Base-by-base conservation (phyloP, 2,329 filamentous ascomycete genomes). In the Claviceps maximensis region DNA sequence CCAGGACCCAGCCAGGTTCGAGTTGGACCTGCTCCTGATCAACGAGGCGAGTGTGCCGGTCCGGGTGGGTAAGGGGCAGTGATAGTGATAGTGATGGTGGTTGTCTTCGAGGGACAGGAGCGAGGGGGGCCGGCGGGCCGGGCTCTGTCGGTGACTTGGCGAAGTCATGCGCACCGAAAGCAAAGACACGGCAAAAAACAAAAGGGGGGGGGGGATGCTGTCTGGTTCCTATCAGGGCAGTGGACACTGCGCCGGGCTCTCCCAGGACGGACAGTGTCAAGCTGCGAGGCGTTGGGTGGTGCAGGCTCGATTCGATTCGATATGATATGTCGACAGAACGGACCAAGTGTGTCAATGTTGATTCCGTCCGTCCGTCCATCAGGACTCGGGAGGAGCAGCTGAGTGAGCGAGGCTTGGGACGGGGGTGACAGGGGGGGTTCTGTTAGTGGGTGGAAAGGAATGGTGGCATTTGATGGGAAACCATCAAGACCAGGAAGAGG, bases 21-120 rank as follows among this genome's bases (percentile, higher is more conserved):
- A 62, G 55, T 69, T 65, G 6, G 69, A 71, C 51, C 69, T 68
- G 44, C 60, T 69, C 46, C 69, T 62, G 57, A 71, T 70, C 50
- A 71, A 62, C 3, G 66, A 69, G 33, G 68, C 63, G 50, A 71
- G 60, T 15, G 65, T 63, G 47, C 67, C 68, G 53, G 66, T 69
- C 27, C 68, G 64, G 13, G 68, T 70, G 38, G 62, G 63, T 47
- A 70, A 57, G 17, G 64, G 61, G 27, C 63, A 66, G 47, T 65
- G 58, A 46, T 61, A 57, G 33, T 57, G 62, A 40, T 56, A 66
- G 47, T 65, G 58, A 46, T 61, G 57, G 33, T 57, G 62, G 40
- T 56, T 62, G 46, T 70, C 66, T 17, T 69, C 66, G 48, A 58
- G 59, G n/a, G 60, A 60, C 47, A 66, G 60, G 33, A 66, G 58